These are phyloP conservation scores for Pseudonectria buxi DNA, from an alignment of 2,329 filamentous ascomycete species.

Conservation along the genomic window DNA sequence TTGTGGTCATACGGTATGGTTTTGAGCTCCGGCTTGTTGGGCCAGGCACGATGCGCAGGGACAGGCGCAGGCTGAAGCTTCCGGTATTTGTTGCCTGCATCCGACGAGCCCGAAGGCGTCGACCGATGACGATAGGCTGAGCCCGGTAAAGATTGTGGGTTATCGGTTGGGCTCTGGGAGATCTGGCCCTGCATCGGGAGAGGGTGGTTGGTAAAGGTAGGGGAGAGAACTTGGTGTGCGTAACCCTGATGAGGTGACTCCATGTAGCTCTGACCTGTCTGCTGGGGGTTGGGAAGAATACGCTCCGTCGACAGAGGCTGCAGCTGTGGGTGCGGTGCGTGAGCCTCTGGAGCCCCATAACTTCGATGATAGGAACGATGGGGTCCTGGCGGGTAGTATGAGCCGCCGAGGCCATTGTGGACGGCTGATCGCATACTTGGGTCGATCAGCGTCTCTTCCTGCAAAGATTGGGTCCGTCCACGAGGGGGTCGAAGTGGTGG, in stretches of 20 bases:
- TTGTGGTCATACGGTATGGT: conserved; percentile 56
- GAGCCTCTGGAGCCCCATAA: conserved; percentile 25
- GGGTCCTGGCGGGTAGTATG: conserved; percentile 27
- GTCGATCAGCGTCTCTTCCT: conserved; percentile 28
- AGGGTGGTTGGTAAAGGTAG: conserved; percentile 28
- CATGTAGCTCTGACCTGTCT: conserved; percentile 26
- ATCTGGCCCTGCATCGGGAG: conserved; percentile 23
- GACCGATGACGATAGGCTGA: conserved; percentile 30
- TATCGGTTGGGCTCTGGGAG: conserved; percentile 30
- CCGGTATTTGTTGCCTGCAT: conserved; percentile 42
- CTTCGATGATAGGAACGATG: conserved; percentile 25
- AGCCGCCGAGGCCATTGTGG: conserved; percentile 15
- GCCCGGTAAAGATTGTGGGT: conserved; percentile 23
- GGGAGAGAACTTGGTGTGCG: conserved; percentile 27
- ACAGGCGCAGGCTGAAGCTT: conserved; percentile 54
- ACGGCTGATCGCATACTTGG: conserved; percentile 23
- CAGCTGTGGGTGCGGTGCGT: conserved; percentile 12
- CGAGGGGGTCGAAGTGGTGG: conserved; percentile 34
- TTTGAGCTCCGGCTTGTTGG: conserved; percentile 46
- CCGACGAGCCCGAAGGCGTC: conserved; percentile 32
- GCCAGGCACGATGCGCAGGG: conserved; percentile 42
- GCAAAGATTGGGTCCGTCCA: conserved; percentile 27
- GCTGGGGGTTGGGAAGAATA: conserved; percentile 29
- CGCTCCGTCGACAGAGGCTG: conserved; percentile 26
- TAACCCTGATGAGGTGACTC: conserved; percentile 28